phyloP scores from a whole-genome alignment of 805 yeast genomes.

The Zygosaccharomyces lentus region DNA sequence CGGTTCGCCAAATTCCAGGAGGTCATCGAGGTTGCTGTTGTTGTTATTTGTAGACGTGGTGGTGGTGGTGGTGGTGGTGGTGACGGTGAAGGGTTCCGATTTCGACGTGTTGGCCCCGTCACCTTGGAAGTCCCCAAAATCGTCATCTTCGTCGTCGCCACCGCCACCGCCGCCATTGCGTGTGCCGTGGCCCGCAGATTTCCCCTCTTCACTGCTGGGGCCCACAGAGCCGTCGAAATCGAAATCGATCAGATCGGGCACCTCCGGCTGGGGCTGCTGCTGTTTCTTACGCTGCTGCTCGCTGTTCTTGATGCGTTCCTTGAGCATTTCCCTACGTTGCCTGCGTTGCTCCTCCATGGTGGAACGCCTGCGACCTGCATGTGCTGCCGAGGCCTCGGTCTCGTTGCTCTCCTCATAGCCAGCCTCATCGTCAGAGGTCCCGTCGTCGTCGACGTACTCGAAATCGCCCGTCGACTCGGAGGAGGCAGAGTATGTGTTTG shows the following conservation, averaged over 20 bases:
- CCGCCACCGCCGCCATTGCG: conserved; percentile 7
- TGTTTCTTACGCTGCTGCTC: conserved; percentile 33
- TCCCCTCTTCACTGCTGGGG: neutral
- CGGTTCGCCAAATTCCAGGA: conserved; percentile 15
- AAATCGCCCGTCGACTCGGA: conserved; percentile 12
- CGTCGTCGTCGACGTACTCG: conserved; percentile 22
- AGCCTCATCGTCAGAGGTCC: conserved; percentile 17
- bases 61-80: conserved; percentile 5
- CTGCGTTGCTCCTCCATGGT: conserved; percentile 35
- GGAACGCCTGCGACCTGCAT: conserved; percentile 24
- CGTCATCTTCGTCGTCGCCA: conserved; percentile 35
- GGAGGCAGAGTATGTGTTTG: conserved; percentile 13
- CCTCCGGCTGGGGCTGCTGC: conserved; percentile 20
- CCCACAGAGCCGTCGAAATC: conserved; percentile 12
- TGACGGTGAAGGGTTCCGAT: conserved; percentile 8
- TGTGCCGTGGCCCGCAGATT: conserved; percentile 3
- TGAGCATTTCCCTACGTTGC: conserved; percentile 36
- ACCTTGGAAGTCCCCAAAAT: conserved; percentile 38
- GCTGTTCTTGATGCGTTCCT: conserved; percentile 33
- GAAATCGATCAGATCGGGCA: conserved; percentile 33
- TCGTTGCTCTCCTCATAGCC: conserved; percentile 5
- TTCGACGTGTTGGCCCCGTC: conserved; percentile 15
- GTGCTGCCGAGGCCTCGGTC: conserved; percentile 8
- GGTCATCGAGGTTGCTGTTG: conserved; percentile 11
- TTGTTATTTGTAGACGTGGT: conserved; percentile 5